Evolutionary conservation across 768 basidiomycete species (phyloP), one percentile per base, ranked within the genome.

Genomic region (Lactifluus subvellereus): DNA sequence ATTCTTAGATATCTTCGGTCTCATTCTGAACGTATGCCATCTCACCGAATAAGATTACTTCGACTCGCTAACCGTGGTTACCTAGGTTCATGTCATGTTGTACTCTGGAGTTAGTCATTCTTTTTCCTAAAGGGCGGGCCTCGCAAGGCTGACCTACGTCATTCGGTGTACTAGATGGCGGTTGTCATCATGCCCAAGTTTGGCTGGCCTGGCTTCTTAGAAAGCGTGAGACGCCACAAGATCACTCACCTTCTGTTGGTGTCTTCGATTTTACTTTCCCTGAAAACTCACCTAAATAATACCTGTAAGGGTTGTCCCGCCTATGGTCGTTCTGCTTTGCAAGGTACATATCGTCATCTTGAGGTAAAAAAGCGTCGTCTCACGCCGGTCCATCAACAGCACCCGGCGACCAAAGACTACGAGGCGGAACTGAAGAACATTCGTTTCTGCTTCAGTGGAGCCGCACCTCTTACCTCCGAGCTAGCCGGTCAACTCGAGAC

Each of bases 1-100:
- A 20, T 40, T 37, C n/a, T 22, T 45, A 86, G 85, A 81, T 79
- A 85, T 71, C 69, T 81, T 63, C 32, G 74, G 74, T 2, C 68
- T 74, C 13, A 66, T 72, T 33, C 58, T 72, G 27, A 70, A 69
- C 33, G 61, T 56, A 43, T n/a, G 60, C 22, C 32, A 7, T 50
- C 18, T 40, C 13, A 13, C n/a, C 32, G 54, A 56, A 6, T 32
- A 37, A 5, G 1, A 2, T 18, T 30, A 40, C 32, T 37, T 38
- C 50, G 35, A 30, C 38, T 35, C 38, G 33, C 40, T 59, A 35
- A 57, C 10, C 20, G 30, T n/a, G n/a, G 3, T 18, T 37, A 7
- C 30, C 13, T 59, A 74, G 73, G 38, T 74, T 14, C 73, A 74
- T 59, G 67, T 65, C 48, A 63, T 68, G 50, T 35, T 74, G n/a